Base-by-base conservation (phyloP, 2,329 filamentous ascomycete species). In the Aspergillus spinulosporus region DNA sequence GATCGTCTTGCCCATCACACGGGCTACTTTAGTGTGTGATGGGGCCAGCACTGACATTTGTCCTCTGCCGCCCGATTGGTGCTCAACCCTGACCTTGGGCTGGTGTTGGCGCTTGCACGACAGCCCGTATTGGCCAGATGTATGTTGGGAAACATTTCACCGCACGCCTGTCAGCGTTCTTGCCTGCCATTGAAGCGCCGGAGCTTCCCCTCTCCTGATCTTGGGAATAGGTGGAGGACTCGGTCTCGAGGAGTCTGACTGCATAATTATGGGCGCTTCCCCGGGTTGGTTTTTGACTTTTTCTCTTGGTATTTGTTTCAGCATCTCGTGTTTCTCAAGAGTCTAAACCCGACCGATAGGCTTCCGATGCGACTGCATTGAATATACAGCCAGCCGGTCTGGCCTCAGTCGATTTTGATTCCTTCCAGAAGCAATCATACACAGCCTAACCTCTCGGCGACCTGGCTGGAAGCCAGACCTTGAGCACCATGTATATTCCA, bases 401-500 rank as follows among this genome's bases (percentile, higher is more conserved):
- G 72, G 72, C 66, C 62, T 49, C 51, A 57, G 52, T 57, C 55
- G 21, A 54, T 39, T 31, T 50, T 42, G 42, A 42, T 31, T 57
- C 15, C 12, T 47, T 49, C 21, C 11, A 44, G 28, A 34, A 26
- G 15, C 21, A 52, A 39, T 34, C 26, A 45, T 52, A 40, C 49
- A 32, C 4, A 7, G 11, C 29, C 21, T n/a, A 46, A 29, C 12
- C 36, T 34, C 26, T 48, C 32, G 14, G 54, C 37, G 15, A 39
- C 15, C 47, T 49, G 45, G 49, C 34, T 44, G 47, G 47, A 15
- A 9, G 21, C 28, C 43, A 48, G 21, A 39, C 5, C 21, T 45
- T 55, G 43, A 53, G 44, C 66, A 66, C 55, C 58, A 73, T 74
- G 67, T 80, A 77, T 68, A 72, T 85, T 54, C 80, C 83, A 15